Evolutionary conservation across 116 monocot species (phyloP).

Genomic region (Dioscorea cayenensis): DNA sequence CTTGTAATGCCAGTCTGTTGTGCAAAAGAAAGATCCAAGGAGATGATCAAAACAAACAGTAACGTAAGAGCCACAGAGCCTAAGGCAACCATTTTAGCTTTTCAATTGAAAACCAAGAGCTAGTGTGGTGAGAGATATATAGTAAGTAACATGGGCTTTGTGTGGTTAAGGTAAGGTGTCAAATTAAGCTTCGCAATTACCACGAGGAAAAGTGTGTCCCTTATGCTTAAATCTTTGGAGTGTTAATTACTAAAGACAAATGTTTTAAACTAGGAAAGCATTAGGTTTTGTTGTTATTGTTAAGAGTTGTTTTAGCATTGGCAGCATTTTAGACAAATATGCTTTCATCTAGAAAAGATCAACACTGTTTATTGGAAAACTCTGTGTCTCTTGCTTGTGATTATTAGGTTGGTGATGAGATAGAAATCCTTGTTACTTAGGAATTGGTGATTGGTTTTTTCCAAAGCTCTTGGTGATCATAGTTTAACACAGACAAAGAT

Average conservation of each 20-base stretch:
- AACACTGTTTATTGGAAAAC: no score
- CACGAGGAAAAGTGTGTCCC: background rate
- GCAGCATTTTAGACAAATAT: no score
- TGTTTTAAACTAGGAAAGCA: background rate
- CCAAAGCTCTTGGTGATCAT: background rate
- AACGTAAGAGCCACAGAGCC: background rate
- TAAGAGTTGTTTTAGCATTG: no score
- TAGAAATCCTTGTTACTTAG: no score
- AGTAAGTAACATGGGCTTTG: background rate
- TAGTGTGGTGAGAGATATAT: background rate
- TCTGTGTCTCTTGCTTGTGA: no score
- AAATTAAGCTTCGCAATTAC: slow-evolving; percentile 2
- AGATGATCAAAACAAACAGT: slow-evolving; percentile 6
- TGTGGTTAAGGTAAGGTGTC: slow-evolving; percentile 6
- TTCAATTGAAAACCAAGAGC: background rate
- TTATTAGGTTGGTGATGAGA: no score
- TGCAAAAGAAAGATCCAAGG: background rate
- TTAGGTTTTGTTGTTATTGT: no score
- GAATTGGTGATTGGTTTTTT: slow-evolving; percentile 1
- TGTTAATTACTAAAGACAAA: slow-evolving; percentile 13
- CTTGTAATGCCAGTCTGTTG: slow-evolving; percentile 18
- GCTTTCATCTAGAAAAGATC: no score
- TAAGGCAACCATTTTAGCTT: background rate
- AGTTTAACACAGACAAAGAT: slow-evolving; percentile 19
- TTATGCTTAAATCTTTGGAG: slow-evolving; percentile 8